A percentile compares a stretch with the other conserved stretches of the same genome.
Conservation (phyloP, 2,329 filamentous ascomycete genomes). For the Immersiporthe knoxdaviesiana region DNA sequence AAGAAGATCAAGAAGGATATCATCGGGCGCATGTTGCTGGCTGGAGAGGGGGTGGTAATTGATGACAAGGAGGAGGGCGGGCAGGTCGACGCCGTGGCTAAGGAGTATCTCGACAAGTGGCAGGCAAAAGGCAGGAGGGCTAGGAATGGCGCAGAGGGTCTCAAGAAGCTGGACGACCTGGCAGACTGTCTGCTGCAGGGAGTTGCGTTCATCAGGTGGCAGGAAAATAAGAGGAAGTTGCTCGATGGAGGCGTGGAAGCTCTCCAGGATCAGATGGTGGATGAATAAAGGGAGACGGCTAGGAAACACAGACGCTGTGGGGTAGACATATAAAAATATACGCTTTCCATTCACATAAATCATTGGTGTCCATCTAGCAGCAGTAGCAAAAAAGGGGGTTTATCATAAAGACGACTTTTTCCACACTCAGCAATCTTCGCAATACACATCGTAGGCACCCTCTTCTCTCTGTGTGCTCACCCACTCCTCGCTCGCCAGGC, state of each 20-base stretch:
- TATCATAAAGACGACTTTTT: slow-evolving; percentile 21
- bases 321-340: no score
- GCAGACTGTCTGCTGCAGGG: slow-evolving; percentile 81
- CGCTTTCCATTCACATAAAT: no score
- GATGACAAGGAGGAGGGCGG: slow-evolving; percentile 36
- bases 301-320: no score
- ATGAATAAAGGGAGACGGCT: not conserved
- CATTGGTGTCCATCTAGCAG: not conserved
- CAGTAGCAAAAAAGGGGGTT: slow-evolving; percentile 13
- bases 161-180: slow-evolving; percentile 76
- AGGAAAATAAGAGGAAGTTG: slow-evolving; percentile 55
- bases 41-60: slow-evolving; percentile 34
- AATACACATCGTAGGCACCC: slow-evolving; percentile 59
- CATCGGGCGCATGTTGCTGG: slow-evolving; percentile 56
- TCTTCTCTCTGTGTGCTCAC: slow-evolving; percentile 65
- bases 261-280: slow-evolving; percentile 29
- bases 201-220: slow-evolving; percentile 77
- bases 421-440: slow-evolving; percentile 46
- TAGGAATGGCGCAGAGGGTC: slow-evolving; percentile 32
- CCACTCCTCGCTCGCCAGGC: slow-evolving; percentile 64
- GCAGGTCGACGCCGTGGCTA: slow-evolving; percentile 42
- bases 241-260: slow-evolving; percentile 38
- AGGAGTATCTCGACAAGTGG: slow-evolving; percentile 38
- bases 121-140: slow-evolving; percentile 32
- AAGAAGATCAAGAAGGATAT: slow-evolving; percentile 68